A percentile compares a stretch with the other conserved stretches of the same genome.
These are phyloP conservation scores for Clonostachys rosea DNA, from an alignment of 2,329 filamentous ascomycete species.

Conservation along the genomic window DNA sequence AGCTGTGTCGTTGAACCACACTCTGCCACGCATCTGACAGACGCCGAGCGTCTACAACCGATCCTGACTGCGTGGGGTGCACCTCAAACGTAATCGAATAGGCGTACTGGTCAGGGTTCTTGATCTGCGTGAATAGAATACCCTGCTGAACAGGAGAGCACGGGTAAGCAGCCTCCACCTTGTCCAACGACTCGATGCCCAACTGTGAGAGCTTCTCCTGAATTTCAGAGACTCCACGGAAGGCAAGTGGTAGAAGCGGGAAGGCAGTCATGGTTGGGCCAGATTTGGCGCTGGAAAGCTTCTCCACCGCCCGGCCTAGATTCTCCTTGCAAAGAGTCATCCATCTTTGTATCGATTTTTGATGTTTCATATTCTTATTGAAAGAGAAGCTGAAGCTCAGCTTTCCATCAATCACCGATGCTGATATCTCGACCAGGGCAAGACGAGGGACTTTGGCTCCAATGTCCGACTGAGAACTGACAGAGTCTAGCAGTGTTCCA, in stretches of 20 bases:
- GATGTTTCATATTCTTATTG: conserved; percentile 2
- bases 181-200: neutral
- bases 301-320: neutral
- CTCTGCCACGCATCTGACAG: conserved; percentile 10
- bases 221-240: conserved; percentile 1
- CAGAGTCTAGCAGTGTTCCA: conserved; percentile 13
- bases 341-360: conserved; percentile 1
- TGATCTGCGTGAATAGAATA: conserved; percentile 11
- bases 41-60: neutral
- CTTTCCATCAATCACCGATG: neutral
- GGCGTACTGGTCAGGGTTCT: conserved; percentile 7
- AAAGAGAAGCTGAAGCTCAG: conserved; percentile 4
- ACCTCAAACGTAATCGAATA: conserved; percentile 12
- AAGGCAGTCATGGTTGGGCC: conserved; percentile 3
- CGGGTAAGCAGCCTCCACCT: conserved; percentile 10
- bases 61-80: rapidly evolving
- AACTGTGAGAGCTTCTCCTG: conserved; percentile 1
- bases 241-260: conserved; percentile 3
- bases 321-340: neutral
- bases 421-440: conserved; percentile 4
- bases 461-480: conserved; percentile 3
- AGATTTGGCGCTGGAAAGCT: neutral
- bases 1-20: conserved; percentile 10
- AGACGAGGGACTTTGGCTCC: conserved; percentile 1
- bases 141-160: conserved; percentile 13